Evolutionary conservation across 768 basidiomycete genomes (phyloP).

Genomic region (Coprinopsis strossmayeri): DNA sequence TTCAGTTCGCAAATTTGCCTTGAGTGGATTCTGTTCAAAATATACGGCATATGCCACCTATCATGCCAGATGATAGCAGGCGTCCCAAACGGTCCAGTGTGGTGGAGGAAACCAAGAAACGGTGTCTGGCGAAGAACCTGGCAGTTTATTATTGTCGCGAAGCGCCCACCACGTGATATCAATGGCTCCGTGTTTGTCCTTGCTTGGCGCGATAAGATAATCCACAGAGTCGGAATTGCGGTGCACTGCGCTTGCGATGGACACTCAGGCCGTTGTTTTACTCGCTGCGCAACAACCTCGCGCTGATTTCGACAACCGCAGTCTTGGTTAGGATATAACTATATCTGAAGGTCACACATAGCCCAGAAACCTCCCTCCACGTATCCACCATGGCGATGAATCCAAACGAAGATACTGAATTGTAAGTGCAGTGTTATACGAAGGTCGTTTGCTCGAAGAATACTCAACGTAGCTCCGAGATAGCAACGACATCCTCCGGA

Average conservation of each 20-base stretch:
- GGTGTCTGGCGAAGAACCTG: too few relatives aligned
- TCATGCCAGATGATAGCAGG: too few relatives aligned
- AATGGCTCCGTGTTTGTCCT: background rate
- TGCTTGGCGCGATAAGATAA: slow-evolving; percentile 5
- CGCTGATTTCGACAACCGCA: background rate
- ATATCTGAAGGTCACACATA: background rate
- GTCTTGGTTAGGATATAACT: background rate
- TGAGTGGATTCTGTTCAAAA: too few relatives aligned
- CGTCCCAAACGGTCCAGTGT: too few relatives aligned
- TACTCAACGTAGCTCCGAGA: slow-evolving; percentile 9
- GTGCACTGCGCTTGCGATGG: background rate
- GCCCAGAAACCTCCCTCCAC: background rate
- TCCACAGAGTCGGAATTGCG: background rate
- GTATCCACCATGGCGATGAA: slow-evolving; percentile 59
- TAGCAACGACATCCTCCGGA: slow-evolving; percentile 91
- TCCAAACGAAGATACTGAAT: slow-evolving; percentile 92
- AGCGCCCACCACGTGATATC: too few relatives aligned
- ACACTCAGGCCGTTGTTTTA: background rate
- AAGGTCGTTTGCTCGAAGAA: too few relatives aligned
- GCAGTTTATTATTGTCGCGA: too few relatives aligned
- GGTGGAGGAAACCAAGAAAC: too few relatives aligned
- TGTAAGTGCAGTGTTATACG: too few relatives aligned
- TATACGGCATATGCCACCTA: too few relatives aligned
- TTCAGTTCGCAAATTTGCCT: background rate
- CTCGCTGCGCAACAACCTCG: background rate